Evolutionary conservation across 768 basidiomycete species (phyloP).

Genomic region (Dendrothele bispora): DNA sequence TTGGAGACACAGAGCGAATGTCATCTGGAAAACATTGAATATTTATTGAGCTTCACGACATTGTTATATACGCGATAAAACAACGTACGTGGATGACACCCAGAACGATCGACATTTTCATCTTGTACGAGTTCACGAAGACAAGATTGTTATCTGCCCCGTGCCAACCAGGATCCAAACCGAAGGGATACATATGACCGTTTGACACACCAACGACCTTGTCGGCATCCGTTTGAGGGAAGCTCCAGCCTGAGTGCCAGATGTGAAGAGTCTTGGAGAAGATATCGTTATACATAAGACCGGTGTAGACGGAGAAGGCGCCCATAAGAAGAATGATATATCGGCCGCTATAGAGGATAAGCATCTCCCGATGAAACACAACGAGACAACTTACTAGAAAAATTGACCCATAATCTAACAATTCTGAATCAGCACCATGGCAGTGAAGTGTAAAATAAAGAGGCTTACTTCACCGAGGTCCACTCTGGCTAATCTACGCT

Average conservation of each 20-base stretch:
- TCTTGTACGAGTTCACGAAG: slow-evolving; percentile 99
- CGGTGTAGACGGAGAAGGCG: slow-evolving; percentile 93
- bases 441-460: slow-evolving; percentile 1
- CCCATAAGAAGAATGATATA: slow-evolving; percentile 99
- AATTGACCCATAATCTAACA: slow-evolving; percentile 79
- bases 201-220: slow-evolving; percentile 53
- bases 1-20: slow-evolving; percentile 95
- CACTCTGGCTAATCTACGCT: slow-evolving; percentile 72
- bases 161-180: slow-evolving; percentile 95
- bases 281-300: slow-evolving; percentile 98
- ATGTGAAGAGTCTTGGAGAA: slow-evolving; percentile 91
- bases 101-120: slow-evolving; percentile 98
- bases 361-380: slow-evolving; percentile 9
- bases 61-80: slow-evolving; percentile 2
- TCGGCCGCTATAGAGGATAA: slow-evolving; percentile 66
- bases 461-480: slow-evolving; percentile 71
- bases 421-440: slow-evolving; percentile 9
- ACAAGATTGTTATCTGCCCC: slow-evolving; percentile 87
- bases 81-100: slow-evolving; percentile 90
- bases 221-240: slow-evolving; percentile 45
- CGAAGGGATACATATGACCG: slow-evolving; percentile 85
- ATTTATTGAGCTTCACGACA: slow-evolving; percentile 3
- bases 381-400: slow-evolving; percentile 72
- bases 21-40: slow-evolving; percentile 67
- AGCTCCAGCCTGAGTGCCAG: slow-evolving; percentile 88